Evolutionary conservation across 2,329 filamentous ascomycete genomes (phyloP).

Genomic region (Zopfia rhizophila): DNA sequence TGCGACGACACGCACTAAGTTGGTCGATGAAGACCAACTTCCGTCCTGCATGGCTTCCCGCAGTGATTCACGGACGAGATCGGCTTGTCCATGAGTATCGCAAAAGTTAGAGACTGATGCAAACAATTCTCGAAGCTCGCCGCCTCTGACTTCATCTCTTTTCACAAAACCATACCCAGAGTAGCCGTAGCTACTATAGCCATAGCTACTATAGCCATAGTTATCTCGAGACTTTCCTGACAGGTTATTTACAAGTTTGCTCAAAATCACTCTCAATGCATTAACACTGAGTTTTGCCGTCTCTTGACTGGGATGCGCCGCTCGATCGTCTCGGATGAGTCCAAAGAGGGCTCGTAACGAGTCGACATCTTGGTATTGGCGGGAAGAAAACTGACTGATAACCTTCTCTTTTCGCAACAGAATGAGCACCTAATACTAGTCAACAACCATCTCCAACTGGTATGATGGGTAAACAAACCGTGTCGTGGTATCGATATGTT

Average conservation of each 20-base stretch:
- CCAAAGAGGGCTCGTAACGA: constrained; percentile 4
- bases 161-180: too few relatives aligned
- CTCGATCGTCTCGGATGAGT: constrained; percentile 2
- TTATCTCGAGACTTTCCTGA: too few relatives aligned
- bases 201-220: too few relatives aligned
- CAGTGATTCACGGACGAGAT: constrained; percentile 3
- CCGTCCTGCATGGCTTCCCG: constrained; percentile 1
- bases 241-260: too few relatives aligned
- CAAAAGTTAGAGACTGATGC: not conserved
- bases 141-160: too few relatives aligned
- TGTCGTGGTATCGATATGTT: constrained; percentile 39
- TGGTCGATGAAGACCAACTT: constrained; percentile 8
- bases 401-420: constrained; percentile 8
- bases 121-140: constrained; percentile 2
- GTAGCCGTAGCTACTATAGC: too few relatives aligned
- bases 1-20: constrained; percentile 5
- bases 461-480: constrained; percentile 26
- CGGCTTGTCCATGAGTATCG: not conserved
- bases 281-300: not conserved
- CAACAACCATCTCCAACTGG: too few relatives aligned
- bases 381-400: not conserved
- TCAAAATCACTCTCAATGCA: not conserved
- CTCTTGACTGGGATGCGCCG: not conserved
- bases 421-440: constrained; percentile 16
- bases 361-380: not conserved